Percentiles rank a stretch among this genome's conserved stretches.
Evolutionary conservation across 352 stramenopile genomes (phyloP).

Genomic region (Phytophthora kernoviae): DNA sequence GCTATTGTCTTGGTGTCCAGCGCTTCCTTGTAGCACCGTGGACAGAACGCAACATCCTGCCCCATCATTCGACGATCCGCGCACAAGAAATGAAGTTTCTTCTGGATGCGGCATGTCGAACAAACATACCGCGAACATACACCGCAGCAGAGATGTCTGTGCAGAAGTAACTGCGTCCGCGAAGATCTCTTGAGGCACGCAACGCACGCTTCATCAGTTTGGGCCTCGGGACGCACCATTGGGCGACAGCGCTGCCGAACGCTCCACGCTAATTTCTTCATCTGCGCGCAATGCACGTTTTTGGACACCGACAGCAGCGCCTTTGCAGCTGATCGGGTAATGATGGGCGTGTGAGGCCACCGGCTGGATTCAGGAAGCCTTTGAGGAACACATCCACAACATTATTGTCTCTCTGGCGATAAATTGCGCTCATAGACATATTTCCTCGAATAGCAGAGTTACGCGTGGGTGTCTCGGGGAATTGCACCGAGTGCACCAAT

Average conservation of each 20-base stretch:
- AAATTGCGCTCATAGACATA: slow-evolving; percentile 52
- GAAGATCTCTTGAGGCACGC: slow-evolving; percentile 33
- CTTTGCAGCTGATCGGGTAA: slow-evolving; percentile 31
- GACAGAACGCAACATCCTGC: slow-evolving; percentile 27
- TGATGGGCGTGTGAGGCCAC: slow-evolving; percentile 31
- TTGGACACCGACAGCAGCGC: slow-evolving; percentile 31
- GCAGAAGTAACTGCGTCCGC: slow-evolving; percentile 10
- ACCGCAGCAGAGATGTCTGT: slow-evolving; percentile 25
- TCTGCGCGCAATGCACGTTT: slow-evolving; percentile 34
- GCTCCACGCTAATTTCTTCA: slow-evolving; percentile 43
- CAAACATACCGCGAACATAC: slow-evolving; percentile 28
- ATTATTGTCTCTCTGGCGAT: slow-evolving; percentile 35
- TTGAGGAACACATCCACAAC: slow-evolving; percentile 49
- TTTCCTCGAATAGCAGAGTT: slow-evolving; percentile 39
- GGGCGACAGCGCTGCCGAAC: slow-evolving; percentile 25
- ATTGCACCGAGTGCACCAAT: slow-evolving; percentile 53
- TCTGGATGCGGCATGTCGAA: slow-evolving; percentile 24
- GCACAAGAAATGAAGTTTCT: slow-evolving; percentile 32
- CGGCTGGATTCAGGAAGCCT: slow-evolving; percentile 33
- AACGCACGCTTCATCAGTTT: slow-evolving; percentile 11
- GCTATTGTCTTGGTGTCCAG: slow-evolving; percentile 16
- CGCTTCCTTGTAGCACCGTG: slow-evolving; percentile 21
- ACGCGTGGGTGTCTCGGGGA: slow-evolving; percentile 28
- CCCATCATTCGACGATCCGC: slow-evolving; percentile 28
- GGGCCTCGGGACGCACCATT: slow-evolving; percentile 8